These are phyloP conservation scores for Hemisphaericaspora subhashii DNA, from an alignment of 1,139 yeast species.

Conservation along the genomic window DNA sequence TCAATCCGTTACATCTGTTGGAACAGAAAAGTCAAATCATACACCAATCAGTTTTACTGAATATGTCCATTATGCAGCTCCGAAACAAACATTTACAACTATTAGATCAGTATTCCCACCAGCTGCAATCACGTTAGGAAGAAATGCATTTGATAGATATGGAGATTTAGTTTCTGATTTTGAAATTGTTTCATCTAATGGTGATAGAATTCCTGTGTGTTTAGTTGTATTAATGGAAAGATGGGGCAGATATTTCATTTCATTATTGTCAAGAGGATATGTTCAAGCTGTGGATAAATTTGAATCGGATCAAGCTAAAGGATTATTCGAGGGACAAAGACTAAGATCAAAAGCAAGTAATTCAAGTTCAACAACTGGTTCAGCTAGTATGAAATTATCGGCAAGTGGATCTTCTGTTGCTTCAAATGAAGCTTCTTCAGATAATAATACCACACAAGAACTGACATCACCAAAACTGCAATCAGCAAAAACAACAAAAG, in stretches of 20 bases:
- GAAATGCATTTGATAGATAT: slow-evolving; percentile 69
- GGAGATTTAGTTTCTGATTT: slow-evolving; percentile 68
- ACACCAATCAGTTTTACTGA: slow-evolving; percentile 54
- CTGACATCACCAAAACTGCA: no score
- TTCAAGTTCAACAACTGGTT: slow-evolving; percentile 5
- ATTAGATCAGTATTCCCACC: slow-evolving; percentile 71
- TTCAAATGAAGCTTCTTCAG: slow-evolving; percentile 10
- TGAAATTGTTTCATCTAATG: slow-evolving; percentile 66
- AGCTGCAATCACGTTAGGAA: slow-evolving; percentile 72
- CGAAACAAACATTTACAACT: slow-evolving; percentile 63
- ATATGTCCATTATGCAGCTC: slow-evolving; percentile 76
- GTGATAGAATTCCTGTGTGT: slow-evolving; percentile 65
- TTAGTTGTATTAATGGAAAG: slow-evolving; percentile 59
- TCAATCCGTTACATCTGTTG: slow-evolving; percentile 13
- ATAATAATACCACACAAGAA: no score
- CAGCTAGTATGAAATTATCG: slow-evolving; percentile 11
- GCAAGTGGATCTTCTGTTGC: slow-evolving; percentile 16
- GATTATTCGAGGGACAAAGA: slow-evolving; percentile 11
- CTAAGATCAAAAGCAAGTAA: slow-evolving; percentile 12
- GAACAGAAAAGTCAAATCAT: slow-evolving; percentile 18
- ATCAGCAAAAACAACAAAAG: background rate
- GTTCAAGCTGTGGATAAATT: slow-evolving; percentile 55
- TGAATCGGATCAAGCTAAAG: slow-evolving; percentile 33
- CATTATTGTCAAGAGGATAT: slow-evolving; percentile 60
- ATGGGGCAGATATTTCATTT: slow-evolving; percentile 74